These are phyloP conservation scores for Gossypium stocksii DNA, from an alignment of 345 rosid genomes.

Conservation along the genomic window DNA sequence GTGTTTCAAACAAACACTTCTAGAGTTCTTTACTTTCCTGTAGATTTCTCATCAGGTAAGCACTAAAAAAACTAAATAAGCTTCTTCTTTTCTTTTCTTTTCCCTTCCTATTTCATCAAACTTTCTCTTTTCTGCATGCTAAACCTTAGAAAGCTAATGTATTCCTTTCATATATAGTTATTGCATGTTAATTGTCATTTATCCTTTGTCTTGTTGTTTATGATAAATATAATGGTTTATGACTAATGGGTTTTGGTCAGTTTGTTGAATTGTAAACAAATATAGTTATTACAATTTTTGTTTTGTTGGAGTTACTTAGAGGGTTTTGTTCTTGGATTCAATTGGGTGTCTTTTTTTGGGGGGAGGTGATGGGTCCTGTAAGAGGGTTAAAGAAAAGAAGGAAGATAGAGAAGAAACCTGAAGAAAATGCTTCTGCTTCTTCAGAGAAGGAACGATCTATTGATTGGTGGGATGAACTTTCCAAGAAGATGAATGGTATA, in stretches of 20 bases:
- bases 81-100: neutral
- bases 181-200: conserved; percentile 30
- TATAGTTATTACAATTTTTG: neutral
- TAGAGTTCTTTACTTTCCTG: neutral
- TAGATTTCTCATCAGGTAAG: conserved; percentile 9
- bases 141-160: neutral
- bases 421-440: conserved; percentile 37
- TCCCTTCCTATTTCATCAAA: neutral
- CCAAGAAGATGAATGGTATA: conserved; percentile 39
- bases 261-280: conserved; percentile 21
- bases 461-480: conserved; percentile 52
- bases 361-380: conserved; percentile 40
- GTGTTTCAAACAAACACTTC: conserved; percentile 18
- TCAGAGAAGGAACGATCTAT: conserved; percentile 34
- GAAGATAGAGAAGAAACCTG: conserved; percentile 30
- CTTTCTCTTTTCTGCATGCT: conserved; percentile 26
- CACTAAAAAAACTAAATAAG: neutral
- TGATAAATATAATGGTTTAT: conserved; percentile 6
- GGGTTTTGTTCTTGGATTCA: conserved; percentile 29
- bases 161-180: neutral
- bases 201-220: conserved; percentile 5
- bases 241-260: conserved; percentile 25
- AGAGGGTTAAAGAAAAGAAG: conserved; percentile 40
- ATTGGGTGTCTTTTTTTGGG: conserved; percentile 21
- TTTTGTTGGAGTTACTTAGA: conserved; percentile 21